Evolutionary conservation across 768 basidiomycete genomes (phyloP), one percentile per base, ranked within the genome.

Genomic region (Candolleomyces aberdarensis): DNA sequence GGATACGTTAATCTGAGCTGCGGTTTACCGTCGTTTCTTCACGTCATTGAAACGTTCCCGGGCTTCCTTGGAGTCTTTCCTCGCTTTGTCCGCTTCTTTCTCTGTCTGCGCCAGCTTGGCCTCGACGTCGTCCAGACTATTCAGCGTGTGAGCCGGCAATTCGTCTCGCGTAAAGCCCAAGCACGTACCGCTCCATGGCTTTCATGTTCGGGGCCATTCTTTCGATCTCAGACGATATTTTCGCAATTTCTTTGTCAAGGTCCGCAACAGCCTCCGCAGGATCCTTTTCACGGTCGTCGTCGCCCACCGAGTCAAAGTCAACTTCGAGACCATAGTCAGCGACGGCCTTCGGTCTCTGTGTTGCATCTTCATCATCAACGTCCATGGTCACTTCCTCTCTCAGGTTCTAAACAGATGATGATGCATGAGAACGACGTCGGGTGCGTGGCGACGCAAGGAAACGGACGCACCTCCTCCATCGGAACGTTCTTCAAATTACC

Each of bases 201-300:
- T 98, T 98, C 85, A 98, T 80, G 71, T 98, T 99, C 11, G 96
- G 96, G 0, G 94, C 92, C 88, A 98, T 92, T 55, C 85, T 83
- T 66, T 96, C 94, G 56, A 98, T 95, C 64, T 98, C 96, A 11
- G 79, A 74, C 56, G 78, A 84, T 29, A 94, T 75, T 67, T 88
- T 91, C 8, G 80, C 67, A 44, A 97, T 86, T 36, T 83, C 79
- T 32, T 86, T 81, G 60, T 96, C 94, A 31, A 94, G 81, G 62
- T 89, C 84, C 17, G 86, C 81, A n/a, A 87, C 78, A 8, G 80
- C 79, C 36, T 88, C 88, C 0, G 82, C 75, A 8, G 86, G 79
- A 29, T 85, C 85, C 66, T 85, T 85, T 81, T 84, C 85, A 19
- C 84, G 82, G 50, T 93, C 91, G 7, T 91, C 89, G 3, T 93